Conservation (phyloP, 2,329 filamentous ascomycete genomes). For the Plenodomus biglobosus region DNA sequence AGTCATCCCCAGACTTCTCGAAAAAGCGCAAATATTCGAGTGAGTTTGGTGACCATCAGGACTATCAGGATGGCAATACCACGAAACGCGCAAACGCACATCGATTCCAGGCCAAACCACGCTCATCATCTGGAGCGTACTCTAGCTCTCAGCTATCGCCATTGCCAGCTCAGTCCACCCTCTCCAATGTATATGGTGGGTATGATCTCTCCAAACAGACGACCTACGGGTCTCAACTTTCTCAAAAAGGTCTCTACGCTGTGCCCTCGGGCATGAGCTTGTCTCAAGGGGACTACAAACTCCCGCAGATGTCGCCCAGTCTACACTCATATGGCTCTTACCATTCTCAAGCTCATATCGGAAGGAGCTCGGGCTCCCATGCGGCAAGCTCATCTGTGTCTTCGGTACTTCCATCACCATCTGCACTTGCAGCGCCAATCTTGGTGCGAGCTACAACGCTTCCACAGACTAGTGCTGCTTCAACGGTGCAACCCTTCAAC, state of each 20-base stretch:
- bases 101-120: slow-evolving; percentile 39
- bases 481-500: slow-evolving; percentile 59
- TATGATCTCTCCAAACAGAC: slow-evolving; percentile 43
- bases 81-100: slow-evolving; percentile 45
- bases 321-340: slow-evolving; percentile 47
- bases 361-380: slow-evolving; percentile 48
- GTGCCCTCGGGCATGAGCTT: slow-evolving; percentile 34
- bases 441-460: slow-evolving; percentile 69
- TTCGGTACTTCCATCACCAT: slow-evolving; percentile 51
- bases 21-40: slow-evolving; percentile 40
- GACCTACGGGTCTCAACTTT: slow-evolving; percentile 34
- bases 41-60: slow-evolving; percentile 31
- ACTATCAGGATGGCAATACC: slow-evolving; percentile 25
- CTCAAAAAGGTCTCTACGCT: slow-evolving; percentile 41
- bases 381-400: slow-evolving; percentile 37
- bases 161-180: slow-evolving; percentile 42
- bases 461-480: slow-evolving; percentile 53
- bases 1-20: slow-evolving; percentile 30
- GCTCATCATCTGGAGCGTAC: slow-evolving; percentile 36
- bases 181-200: slow-evolving; percentile 40
- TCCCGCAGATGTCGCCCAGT: slow-evolving; percentile 39
- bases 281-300: slow-evolving; percentile 34
- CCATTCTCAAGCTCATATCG: slow-evolving; percentile 48
- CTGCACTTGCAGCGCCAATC: slow-evolving; percentile 55
- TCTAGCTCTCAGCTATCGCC: slow-evolving; percentile 41